Evolutionary conservation across 2,329 filamentous ascomycete genomes (phyloP).

Genomic region (Calonectria hawksworthii): DNA sequence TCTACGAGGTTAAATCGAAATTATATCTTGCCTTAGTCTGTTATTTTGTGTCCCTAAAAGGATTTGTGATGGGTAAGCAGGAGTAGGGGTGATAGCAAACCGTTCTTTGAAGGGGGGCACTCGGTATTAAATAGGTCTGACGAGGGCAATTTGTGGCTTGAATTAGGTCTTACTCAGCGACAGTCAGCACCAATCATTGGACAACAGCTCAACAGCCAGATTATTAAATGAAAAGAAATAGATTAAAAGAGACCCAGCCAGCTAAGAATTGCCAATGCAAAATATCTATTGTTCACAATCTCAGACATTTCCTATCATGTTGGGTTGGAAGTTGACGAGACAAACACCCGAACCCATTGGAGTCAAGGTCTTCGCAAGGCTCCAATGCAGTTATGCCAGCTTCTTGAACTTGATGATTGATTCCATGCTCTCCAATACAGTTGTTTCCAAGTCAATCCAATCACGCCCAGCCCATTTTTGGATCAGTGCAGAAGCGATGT

Average conservation of each 20-base stretch:
- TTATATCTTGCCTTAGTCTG: background rate
- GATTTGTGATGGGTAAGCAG: background rate
- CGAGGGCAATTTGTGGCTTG: background rate
- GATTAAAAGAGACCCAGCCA: too few species aligned
- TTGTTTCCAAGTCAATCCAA: constrained; percentile 30
- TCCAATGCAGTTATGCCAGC: background rate
- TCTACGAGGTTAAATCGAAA: background rate
- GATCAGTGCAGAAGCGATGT: constrained; percentile 27
- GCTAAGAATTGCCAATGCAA: background rate
- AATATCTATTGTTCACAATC: background rate
- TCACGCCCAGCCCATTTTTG: constrained; percentile 38
- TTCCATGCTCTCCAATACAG: constrained; percentile 28
- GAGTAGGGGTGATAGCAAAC: too few species aligned
- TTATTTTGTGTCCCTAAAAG: too few species aligned
- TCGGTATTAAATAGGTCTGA: background rate
- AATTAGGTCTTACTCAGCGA: background rate
- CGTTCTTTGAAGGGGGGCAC: background rate
- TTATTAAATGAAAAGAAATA: background rate
- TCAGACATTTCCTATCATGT: background rate
- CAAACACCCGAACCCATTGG: fast-evolving
- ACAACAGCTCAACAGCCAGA: background rate
- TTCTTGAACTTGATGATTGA: constrained; percentile 24
- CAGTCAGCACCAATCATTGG: background rate
- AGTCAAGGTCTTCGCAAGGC: background rate
- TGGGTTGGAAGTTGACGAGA: background rate